These are phyloP conservation scores for Trichosphaerium sp. DNA, from an alignment of 78 protist genomes.

Conservation along the genomic window DNA sequence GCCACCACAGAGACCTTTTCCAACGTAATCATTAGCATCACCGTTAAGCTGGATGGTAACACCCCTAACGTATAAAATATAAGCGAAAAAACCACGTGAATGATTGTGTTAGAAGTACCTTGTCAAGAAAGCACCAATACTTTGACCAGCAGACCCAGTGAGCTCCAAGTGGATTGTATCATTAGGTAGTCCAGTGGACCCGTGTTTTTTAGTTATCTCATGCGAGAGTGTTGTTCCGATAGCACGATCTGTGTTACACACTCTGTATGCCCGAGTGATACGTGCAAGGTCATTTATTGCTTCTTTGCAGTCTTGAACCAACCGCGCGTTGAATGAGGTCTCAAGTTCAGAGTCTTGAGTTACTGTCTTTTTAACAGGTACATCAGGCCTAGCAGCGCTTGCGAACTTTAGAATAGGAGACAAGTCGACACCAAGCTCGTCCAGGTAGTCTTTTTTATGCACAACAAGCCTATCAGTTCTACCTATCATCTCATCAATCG, in stretches of 20 bases:
- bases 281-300: too few species aligned
- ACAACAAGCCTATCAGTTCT: constrained; percentile 62
- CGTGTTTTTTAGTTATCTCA: constrained; percentile 24
- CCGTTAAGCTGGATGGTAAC: constrained; percentile 53
- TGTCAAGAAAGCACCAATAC: constrained; percentile 57
- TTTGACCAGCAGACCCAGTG: constrained; percentile 75
- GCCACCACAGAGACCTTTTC: constrained; percentile 71
- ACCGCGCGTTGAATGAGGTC: too few species aligned
- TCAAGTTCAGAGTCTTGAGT: too few species aligned
- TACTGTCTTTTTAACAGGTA: too few species aligned
- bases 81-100: background rate
- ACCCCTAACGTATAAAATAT: background rate
- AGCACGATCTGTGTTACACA: constrained; percentile 62
- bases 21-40: constrained; percentile 80
- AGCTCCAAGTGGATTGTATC: constrained; percentile 31
- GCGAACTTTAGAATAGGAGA: too few species aligned
- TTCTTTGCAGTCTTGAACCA: too few species aligned
- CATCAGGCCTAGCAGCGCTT: too few species aligned
- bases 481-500: constrained; percentile 58
- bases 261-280: too few species aligned
- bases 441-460: too few species aligned
- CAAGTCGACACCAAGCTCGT: too few species aligned
- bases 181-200: constrained; percentile 39
- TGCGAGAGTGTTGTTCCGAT: constrained; percentile 49
- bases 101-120: constrained; percentile 1